Evolutionary conservation across 1,139 yeast genomes (phyloP).

Genomic region (Zygoascus hellenicus): DNA sequence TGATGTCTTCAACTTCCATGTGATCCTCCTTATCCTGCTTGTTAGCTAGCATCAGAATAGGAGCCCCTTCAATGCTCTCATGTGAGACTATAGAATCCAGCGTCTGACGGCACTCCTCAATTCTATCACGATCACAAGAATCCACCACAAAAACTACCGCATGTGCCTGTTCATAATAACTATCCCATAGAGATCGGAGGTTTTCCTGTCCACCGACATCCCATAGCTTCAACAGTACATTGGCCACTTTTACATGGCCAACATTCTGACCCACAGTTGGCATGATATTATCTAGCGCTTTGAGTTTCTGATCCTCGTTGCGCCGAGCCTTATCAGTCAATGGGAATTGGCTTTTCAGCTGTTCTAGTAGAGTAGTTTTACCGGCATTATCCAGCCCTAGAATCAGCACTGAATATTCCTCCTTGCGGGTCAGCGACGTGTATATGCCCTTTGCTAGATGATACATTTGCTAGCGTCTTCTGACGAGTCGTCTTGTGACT

Average conservation of each 20-base stretch:
- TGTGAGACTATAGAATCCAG: constrained; percentile 45
- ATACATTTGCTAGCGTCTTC: constrained; percentile 41
- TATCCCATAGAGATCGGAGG: constrained; percentile 77
- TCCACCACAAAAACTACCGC: constrained; percentile 91
- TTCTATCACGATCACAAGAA: constrained; percentile 75
- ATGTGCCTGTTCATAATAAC: constrained; percentile 80
- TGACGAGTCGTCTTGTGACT: neutral
- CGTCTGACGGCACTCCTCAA: constrained; percentile 74
- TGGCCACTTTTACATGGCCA: constrained; percentile 48
- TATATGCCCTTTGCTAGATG: constrained; percentile 60
- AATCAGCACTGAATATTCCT: constrained; percentile 69
- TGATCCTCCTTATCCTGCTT: constrained; percentile 88
- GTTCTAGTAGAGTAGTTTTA: constrained; percentile 75
- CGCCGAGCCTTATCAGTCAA: neutral
- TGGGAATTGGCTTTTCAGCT: constrained; percentile 46
- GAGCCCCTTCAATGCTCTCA: constrained; percentile 67
- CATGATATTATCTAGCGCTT: constrained; percentile 37
- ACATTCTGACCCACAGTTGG: constrained; percentile 80
- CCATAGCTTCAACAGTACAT: constrained; percentile 74
- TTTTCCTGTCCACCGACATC: constrained; percentile 93
- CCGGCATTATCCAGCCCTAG: constrained; percentile 96
- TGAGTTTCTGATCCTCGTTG: neutral
- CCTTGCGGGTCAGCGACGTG: constrained; percentile 49
- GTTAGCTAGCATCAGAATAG: constrained; percentile 89
- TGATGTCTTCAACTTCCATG: constrained; percentile 69